Evolutionary conservation across 768 basidiomycete species (phyloP), one percentile per base, ranked within the genome.

Genomic region (Ephemerocybe angulata): DNA sequence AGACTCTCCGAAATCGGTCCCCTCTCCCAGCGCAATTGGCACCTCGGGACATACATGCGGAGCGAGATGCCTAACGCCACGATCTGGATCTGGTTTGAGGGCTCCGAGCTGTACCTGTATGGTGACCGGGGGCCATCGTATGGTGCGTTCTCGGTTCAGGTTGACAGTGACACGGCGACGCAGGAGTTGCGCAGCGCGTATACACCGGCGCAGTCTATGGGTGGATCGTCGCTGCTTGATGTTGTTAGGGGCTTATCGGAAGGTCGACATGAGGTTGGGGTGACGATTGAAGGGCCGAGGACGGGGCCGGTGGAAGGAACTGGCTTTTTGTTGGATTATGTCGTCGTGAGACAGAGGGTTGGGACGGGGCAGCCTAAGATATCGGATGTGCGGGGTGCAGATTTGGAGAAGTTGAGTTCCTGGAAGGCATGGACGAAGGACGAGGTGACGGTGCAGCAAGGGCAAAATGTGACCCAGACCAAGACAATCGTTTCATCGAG

Each of bases 121-220:
- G 55, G 55, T 10, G 55, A 56, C 33, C 33, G 21, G 15, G 55
- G 55, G 6, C 55, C 55, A 17, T 19, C 30, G 41, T 56, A 56
- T 24, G 55, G 55, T 21, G 48, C 49, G 17, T 56, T 43, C 27
- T 33, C 55, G 19, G 22, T 56, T n/a, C 28, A 40, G 37, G 21
- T 56, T 1, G 55, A 56, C 41, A 29, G 46, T 21, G 38, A n/a
- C 25, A 46, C 38, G 24, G 40, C n/a, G n/a, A n/a, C n/a, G n/a
- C n/a, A 48, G 10, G 25, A 29, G 13, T 24, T 56, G 28, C 25
- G 33, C 17, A 31, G 40, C 17, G 49, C 48, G 3, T 51, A 21
- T 37, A 19, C 22, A 22, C 41, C 50, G 3, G 55, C 48, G n/a
- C 30, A 6, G n/a, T 38, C 49, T n/a, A 19, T 25, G 19, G 55